Evolutionary conservation across 768 basidiomycete species (phyloP), one percentile per base, ranked within the genome.

Genomic region (Mycena chlorophos): DNA sequence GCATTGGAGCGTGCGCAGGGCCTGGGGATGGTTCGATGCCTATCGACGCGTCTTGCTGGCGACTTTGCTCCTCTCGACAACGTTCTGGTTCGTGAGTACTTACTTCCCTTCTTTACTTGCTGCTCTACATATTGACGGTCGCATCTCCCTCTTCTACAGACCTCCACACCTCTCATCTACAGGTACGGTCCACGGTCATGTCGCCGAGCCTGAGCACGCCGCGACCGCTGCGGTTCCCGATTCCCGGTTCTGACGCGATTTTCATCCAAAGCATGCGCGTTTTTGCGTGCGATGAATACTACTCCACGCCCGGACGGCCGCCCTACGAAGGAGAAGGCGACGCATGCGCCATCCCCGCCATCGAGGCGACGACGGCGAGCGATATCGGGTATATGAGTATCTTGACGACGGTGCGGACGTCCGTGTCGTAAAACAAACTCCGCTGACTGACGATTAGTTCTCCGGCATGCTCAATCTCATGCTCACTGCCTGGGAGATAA

Each of bases 201-300:
- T n/a, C n/a, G n/a, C n/a, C n/a, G n/a, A n/a, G n/a, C n/a, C n/a
- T n/a, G n/a, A n/a, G n/a, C n/a, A n/a, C n/a, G n/a, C n/a, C n/a
- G n/a, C n/a, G n/a, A n/a, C n/a, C n/a, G n/a, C n/a, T n/a, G n/a
- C n/a, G n/a, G n/a, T n/a, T n/a, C n/a, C n/a, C n/a, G n/a, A n/a
- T n/a, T n/a, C n/a, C n/a, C n/a, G n/a, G n/a, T n/a, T n/a, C n/a
- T n/a, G n/a, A n/a, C n/a, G n/a, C n/a, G n/a, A n/a, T n/a, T n/a
- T n/a, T n/a, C n/a, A n/a, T n/a, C n/a, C n/a, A n/a, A n/a, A n/a
- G n/a, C n/a, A n/a, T 51, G 27, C 56, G 60, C 1, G 30, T 61
- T 22, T 61, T 61, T 45, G 55, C 52, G 39, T 61, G 60, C 40
- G 49, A 61, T 23, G 56, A 57, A 26, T 61, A 61, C 31, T 61